Percentiles rank a stretch among this genome's conserved stretches.
phyloP scores from a whole-genome alignment of 352 stramenopile species.

The Thalassiosira exigua region DNA sequence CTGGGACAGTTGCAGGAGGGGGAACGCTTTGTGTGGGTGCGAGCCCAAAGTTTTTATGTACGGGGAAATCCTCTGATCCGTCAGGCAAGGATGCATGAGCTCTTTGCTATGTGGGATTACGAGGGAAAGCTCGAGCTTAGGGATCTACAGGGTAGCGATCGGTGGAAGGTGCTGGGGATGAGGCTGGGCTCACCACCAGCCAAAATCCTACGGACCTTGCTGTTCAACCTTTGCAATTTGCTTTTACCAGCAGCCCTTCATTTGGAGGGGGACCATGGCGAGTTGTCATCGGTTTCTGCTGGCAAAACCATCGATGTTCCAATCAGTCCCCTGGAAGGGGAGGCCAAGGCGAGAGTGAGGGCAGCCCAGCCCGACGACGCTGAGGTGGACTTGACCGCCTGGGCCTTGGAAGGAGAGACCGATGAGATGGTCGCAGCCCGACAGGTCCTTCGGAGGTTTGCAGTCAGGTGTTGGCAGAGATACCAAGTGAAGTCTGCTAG shows the following conservation, averaged over 20 bases:
- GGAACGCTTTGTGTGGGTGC: not conserved
- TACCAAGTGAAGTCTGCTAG: slow-evolving; percentile 1
- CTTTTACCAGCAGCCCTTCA: too few relatives aligned
- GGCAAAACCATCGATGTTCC: slow-evolving; percentile 4
- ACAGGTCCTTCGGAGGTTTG: slow-evolving; percentile 15
- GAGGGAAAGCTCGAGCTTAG: slow-evolving; percentile 1
- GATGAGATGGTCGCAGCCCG: slow-evolving; percentile 18
- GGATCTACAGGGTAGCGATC: not conserved
- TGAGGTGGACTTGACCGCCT: slow-evolving; percentile 27
- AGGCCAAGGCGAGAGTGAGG: not conserved
- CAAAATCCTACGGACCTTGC: not conserved
- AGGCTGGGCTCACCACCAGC: not conserved
- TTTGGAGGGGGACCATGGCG: not conserved
- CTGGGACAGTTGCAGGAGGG: not conserved
- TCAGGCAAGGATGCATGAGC: slow-evolving; percentile 5
- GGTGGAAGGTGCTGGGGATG: not conserved
- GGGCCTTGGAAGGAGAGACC: slow-evolving; percentile 31
- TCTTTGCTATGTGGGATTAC: slow-evolving; percentile 37
- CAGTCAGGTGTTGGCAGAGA: slow-evolving; percentile 28
- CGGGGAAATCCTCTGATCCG: not conserved
- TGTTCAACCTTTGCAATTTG: not conserved
- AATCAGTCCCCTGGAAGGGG: slow-evolving; percentile 21
- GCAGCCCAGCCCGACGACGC: slow-evolving; percentile 38
- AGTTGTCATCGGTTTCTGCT: not conserved
- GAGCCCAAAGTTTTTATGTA: not conserved